Percentiles rank a stretch among this genome's conserved stretches.
Evolutionary conservation across 345 rosid species (phyloP).

Genomic region (Eucalyptus cloeziana): DNA sequence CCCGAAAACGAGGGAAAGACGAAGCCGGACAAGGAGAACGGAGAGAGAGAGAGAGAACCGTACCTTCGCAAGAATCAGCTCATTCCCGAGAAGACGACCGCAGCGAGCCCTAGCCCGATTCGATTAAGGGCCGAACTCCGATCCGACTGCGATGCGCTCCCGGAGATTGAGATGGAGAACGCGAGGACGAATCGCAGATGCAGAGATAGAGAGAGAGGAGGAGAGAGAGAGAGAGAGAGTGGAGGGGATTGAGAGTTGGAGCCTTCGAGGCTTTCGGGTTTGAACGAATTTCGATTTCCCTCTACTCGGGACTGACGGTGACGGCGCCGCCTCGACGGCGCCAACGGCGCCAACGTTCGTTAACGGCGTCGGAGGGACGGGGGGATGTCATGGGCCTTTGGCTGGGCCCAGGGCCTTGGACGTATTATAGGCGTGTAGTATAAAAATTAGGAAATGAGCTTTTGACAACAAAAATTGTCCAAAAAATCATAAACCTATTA

Average conservation of each 20-base stretch:
- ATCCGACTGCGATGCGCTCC: neutral
- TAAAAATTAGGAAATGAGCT: neutral
- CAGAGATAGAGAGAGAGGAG: neutral
- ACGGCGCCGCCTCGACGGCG: neutral
- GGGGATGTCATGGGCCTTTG: neutral
- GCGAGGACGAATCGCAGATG: neutral
- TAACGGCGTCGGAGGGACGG: neutral
- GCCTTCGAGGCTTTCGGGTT: neutral
- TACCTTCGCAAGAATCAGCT: neutral
- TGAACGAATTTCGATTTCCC: slow-evolving; percentile 33
- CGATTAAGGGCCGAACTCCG: neutral
- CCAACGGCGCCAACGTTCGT: neutral
- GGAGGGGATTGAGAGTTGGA: neutral
- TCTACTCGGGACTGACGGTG: slow-evolving; percentile 8
- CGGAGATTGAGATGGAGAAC: neutral
- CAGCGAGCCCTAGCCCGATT: neutral
- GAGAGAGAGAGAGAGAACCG: neutral
- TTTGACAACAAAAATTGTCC: neutral
- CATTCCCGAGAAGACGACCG: neutral
- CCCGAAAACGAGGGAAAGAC: neutral
- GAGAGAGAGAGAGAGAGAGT: neutral
- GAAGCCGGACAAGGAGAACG: neutral
- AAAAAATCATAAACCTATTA: neutral
- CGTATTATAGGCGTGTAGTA: neutral
- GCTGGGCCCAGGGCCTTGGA: neutral